These are phyloP conservation scores for Trichoderma endophyticum DNA, from an alignment of 2,329 filamentous ascomycete species.

Conservation along the genomic window DNA sequence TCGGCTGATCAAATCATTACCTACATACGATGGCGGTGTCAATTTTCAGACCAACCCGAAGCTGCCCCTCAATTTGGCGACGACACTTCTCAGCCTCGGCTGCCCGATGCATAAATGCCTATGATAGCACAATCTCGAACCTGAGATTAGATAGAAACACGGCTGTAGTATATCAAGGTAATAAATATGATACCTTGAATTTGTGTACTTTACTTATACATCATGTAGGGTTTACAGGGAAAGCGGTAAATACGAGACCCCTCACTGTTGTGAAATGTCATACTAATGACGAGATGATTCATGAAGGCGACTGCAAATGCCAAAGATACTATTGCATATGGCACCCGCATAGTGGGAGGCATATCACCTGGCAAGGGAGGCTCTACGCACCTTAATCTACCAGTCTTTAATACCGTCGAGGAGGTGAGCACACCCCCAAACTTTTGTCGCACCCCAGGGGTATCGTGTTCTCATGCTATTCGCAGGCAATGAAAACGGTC, in stretches of 20 bases:
- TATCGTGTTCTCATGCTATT: not conserved
- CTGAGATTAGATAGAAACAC: conserved; percentile 29
- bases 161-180: conserved; percentile 38
- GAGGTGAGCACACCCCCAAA: conserved; percentile 26
- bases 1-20: not conserved
- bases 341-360: conserved; percentile 38
- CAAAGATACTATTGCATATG: conserved; percentile 38
- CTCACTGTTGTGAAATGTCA: not conserved
- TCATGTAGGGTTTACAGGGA: conserved; percentile 37
- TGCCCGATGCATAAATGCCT: not conserved
- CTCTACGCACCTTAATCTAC: conserved; percentile 32
- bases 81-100: conserved; percentile 25
- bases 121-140: conserved; percentile 32
- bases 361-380: conserved; percentile 38
- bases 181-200: not conserved
- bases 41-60: not conserved
- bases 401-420: conserved; percentile 35
- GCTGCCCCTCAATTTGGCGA: not conserved
- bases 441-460: not conserved
- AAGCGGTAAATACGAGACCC: conserved; percentile 29
- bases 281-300: not conserved
- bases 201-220: not conserved
- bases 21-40: not conserved
- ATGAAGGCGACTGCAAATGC: conserved; percentile 38
- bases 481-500: conserved; percentile 33